Evolutionary conservation across 345 rosid species (phyloP), one percentile per base, ranked within the genome.

Genomic region (Theobroma cacao): DNA sequence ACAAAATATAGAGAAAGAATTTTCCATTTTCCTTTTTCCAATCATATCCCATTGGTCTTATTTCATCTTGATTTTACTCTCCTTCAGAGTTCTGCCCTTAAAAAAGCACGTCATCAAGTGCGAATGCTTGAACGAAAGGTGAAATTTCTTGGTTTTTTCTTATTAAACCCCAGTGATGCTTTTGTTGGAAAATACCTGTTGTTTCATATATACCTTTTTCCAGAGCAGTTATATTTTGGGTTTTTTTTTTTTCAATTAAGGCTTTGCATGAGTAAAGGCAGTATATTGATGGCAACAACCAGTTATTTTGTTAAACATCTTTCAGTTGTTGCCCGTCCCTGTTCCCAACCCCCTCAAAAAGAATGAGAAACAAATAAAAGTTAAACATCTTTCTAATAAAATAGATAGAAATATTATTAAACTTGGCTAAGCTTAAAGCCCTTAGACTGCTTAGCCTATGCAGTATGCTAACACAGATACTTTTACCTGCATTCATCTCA

Each of bases 61-160:
- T 84, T 70, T 73, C 70, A 38, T 75, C 45, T 63, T 12, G 31
- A 20, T 70, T 61, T 63, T 64, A 15, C 82, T 69, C 36, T 82
- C 68, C 74, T 79, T 70, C 87, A 93, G 98, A 95, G 97, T 85
- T 81, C 94, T 84, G 84, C 89, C 74, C 85, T 95, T 30, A 88
- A 83, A 81, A 91, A 82, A 75, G 87, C 98, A 40, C 90, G 97
- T 1, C 88, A 86, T 52, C 93, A 89, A 82, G 91, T 90, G 52
- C 86, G 58, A 74, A 72, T 80, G 43, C 92, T 93, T 82, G 97
- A 93, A 79, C 86, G 86, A 75, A 92, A 90, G 99, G 99, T 92
- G 52, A 34, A 40, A 2, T 28, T 28, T 40, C 20, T 63, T 20
- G 56, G 26, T 4, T 50, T 26, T n/a, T 5, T 11, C 14, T 82